Evolutionary conservation across 2,329 filamentous ascomycete species (phyloP).

Genomic region (Rachicladosporium sp.): DNA sequence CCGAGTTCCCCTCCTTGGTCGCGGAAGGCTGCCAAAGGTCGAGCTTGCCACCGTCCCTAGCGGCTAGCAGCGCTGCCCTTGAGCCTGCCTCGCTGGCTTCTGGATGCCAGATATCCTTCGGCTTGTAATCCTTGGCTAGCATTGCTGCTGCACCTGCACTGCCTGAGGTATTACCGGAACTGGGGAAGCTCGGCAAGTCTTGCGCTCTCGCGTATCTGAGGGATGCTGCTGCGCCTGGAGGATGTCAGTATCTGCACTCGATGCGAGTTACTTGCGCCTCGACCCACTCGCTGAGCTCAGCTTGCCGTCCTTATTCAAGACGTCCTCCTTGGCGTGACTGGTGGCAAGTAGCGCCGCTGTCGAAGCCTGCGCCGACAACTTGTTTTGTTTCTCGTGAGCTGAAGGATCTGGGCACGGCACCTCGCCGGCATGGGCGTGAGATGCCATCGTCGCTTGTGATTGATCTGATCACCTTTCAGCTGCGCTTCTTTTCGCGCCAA

Average conservation of each 20-base stretch:
- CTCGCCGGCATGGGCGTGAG: constrained; percentile 2
- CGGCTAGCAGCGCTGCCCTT: constrained; percentile 61
- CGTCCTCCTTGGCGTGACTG: constrained; percentile 21
- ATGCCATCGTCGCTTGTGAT: too few species aligned
- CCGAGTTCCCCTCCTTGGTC: constrained; percentile 48
- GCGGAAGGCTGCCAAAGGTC: constrained; percentile 41
- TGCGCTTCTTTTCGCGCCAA: too few species aligned
- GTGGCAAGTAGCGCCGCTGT: constrained; percentile 48
- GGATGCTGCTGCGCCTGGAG: constrained; percentile 45
- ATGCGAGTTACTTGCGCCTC: background rate
- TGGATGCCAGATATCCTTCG: constrained; percentile 42
- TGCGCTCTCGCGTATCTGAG: constrained; percentile 61
- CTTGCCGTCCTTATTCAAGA: constrained; percentile 41
- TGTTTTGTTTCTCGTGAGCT: constrained; percentile 25
- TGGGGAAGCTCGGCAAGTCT: constrained; percentile 64
- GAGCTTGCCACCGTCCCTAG: constrained; percentile 39
- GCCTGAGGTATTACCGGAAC: constrained; percentile 54
- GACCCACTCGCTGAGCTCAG: constrained; percentile 44
- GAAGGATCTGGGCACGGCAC: constrained; percentile 33
- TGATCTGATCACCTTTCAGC: too few species aligned
- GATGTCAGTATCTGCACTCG: constrained; percentile 8
- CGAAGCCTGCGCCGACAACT: constrained; percentile 42
- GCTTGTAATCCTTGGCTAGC: constrained; percentile 48
- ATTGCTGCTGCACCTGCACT: constrained; percentile 48
- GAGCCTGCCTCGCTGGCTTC: constrained; percentile 48